Evolutionary conservation across 2,329 filamentous ascomycete genomes (phyloP).

Genomic region (Furcasterigmium sp.): DNA sequence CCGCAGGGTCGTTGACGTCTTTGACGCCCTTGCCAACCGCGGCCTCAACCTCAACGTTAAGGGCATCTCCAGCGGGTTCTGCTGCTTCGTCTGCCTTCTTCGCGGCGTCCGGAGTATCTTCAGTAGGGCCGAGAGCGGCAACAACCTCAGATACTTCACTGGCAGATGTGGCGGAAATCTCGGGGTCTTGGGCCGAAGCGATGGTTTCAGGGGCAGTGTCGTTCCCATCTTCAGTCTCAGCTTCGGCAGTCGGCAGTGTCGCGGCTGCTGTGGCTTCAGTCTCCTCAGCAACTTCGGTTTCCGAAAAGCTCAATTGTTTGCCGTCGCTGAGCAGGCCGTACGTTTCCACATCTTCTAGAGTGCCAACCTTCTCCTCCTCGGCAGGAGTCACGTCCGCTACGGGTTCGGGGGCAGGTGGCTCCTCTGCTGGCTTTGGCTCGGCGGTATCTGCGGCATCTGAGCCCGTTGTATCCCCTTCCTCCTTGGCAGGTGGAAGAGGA

Average conservation of each 20-base stretch:
- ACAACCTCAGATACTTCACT: not conserved
- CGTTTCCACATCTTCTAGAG: not conserved
- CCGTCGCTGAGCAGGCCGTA: conserved; percentile 1
- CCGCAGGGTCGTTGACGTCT: not conserved
- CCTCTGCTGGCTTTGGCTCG: not conserved
- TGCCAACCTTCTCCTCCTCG: not conserved
- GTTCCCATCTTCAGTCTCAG: not conserved
- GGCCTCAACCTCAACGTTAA: not conserved
- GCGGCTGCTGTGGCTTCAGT: not conserved
- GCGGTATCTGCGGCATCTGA: not conserved
- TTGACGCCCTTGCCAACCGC: conserved; percentile 1
- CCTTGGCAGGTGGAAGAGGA: not conserved
- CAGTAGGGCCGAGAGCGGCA: too few relatives aligned
- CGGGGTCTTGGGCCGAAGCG: not conserved
- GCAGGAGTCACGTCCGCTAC: not conserved
- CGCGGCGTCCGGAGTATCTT: too few relatives aligned
- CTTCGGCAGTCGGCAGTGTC: not conserved
- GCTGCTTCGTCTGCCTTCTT: too few relatives aligned
- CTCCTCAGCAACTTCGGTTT: not conserved
- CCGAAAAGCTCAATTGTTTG: not conserved
- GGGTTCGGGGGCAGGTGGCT: not conserved
- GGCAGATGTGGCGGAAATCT: not conserved
- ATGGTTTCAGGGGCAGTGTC: not conserved
- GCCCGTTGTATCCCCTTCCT: not conserved
- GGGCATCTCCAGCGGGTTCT: not conserved